phyloP scores from a whole-genome alignment of 768 basidiomycete species.

The Mycena sanguinolenta region DNA sequence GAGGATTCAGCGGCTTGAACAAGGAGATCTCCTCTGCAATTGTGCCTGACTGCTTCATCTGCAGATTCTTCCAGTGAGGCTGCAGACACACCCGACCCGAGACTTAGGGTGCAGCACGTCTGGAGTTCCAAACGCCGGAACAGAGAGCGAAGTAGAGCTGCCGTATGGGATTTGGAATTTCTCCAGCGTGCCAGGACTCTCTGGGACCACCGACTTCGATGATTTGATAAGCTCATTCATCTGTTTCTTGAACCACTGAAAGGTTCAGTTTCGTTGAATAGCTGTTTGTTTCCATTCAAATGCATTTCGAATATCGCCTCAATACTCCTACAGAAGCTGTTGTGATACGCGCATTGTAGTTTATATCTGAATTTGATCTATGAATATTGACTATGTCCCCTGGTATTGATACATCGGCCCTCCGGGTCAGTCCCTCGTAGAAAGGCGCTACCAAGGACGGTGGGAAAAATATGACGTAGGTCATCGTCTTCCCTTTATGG shows the following conservation, averaged over 20 bases:
- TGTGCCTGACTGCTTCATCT: constrained; percentile 8
- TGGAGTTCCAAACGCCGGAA: not conserved
- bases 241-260: not conserved
- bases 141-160: not conserved
- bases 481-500: too few relatives aligned
- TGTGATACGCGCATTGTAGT: too few relatives aligned
- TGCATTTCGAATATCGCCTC: too few relatives aligned
- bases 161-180: not conserved
- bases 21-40: constrained; percentile 8
- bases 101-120: not conserved
- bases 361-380: too few relatives aligned
- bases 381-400: too few relatives aligned
- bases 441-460: too few relatives aligned
- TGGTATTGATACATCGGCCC: too few relatives aligned
- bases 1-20: constrained; percentile 14
- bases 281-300: too few relatives aligned
- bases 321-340: too few relatives aligned
- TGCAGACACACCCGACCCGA: not conserved
- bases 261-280: too few relatives aligned
- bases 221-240: not conserved
- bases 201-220: not conserved
- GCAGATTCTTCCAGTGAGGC: constrained; percentile 13
- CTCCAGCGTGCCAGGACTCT: not conserved
- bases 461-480: too few relatives aligned
- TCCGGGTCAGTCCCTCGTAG: too few relatives aligned